phyloP scores from a whole-genome alignment of 1,139 yeast species.

The Geotrichum carabidarum region DNA sequence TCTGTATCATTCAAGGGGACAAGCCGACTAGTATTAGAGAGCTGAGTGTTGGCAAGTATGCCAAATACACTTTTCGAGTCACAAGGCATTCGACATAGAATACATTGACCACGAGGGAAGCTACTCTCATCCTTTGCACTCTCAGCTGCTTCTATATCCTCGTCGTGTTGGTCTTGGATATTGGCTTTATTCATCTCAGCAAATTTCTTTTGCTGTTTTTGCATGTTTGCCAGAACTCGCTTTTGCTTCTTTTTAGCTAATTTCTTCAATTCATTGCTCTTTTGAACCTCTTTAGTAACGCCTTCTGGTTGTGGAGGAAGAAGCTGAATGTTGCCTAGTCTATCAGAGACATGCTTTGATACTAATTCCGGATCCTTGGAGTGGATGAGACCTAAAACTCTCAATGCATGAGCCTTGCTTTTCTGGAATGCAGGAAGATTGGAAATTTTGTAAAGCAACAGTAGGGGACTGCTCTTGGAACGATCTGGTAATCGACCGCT shows the following conservation, averaged over 20 bases:
- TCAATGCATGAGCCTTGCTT: constrained; percentile 16
- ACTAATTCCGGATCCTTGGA: constrained; percentile 17
- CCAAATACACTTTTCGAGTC: constrained; percentile 72
- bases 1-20: constrained; percentile 60
- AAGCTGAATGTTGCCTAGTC: not conserved
- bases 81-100: constrained; percentile 80
- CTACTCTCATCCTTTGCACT: constrained; percentile 46
- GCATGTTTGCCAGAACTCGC: constrained; percentile 67
- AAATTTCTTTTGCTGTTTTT: constrained; percentile 67
- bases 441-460: constrained; percentile 7
- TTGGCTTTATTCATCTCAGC: constrained; percentile 41
- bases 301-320: not conserved
- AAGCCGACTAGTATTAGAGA: constrained; percentile 55
- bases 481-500: not conserved
- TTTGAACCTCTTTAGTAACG: not conserved
- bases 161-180: constrained; percentile 33
- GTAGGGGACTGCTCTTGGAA: not conserved
- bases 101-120: constrained; percentile 76
- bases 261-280: constrained; percentile 4
- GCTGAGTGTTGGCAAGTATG: constrained; percentile 56
- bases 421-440: not conserved
- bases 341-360: constrained; percentile 1
- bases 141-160: constrained; percentile 41
- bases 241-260: constrained; percentile 68
- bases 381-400: constrained; percentile 20